These are phyloP conservation scores for Pseudocercospora musae DNA, from an alignment of 2,329 filamentous ascomycete genomes.

Conservation along the genomic window DNA sequence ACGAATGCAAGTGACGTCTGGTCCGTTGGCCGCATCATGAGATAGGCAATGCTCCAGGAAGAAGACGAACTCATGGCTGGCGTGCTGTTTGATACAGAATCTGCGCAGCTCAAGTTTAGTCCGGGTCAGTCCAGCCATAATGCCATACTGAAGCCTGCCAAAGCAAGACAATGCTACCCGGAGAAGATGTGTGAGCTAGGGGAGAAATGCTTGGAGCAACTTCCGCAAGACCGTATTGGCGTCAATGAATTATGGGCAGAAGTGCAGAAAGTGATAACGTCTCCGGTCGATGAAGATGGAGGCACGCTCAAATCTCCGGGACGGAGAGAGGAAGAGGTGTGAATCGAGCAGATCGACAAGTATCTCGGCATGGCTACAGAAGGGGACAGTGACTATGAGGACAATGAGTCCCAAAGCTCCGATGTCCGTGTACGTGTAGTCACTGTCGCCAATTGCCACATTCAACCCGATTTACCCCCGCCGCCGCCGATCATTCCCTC, in stretches of 20 bases:
- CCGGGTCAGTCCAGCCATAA: background rate
- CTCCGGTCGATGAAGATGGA: background rate
- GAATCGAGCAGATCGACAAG: background rate
- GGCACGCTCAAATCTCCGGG: background rate
- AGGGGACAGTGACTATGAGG: background rate
- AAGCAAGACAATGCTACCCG: background rate
- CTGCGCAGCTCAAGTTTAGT: background rate
- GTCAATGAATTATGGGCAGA: background rate
- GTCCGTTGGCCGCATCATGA: background rate
- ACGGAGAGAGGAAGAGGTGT: background rate
- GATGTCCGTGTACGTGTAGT: too few species aligned
- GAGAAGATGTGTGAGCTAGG: background rate
- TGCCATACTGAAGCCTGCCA: background rate
- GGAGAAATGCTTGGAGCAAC: background rate
- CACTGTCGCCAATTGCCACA: background rate
- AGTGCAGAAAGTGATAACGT: background rate
- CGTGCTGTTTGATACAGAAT: background rate
- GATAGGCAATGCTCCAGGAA: background rate
- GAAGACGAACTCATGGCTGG: background rate
- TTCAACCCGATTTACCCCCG: background rate
- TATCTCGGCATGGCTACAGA: background rate
- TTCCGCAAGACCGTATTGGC: background rate
- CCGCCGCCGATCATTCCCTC: background rate
- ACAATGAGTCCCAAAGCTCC: background rate
- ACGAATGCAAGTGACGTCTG: background rate